Percentiles rank a stretch among this genome's conserved stretches.
Evolutionary conservation across 768 basidiomycete species (phyloP).

Genomic region (Gloeophyllum trabeum): DNA sequence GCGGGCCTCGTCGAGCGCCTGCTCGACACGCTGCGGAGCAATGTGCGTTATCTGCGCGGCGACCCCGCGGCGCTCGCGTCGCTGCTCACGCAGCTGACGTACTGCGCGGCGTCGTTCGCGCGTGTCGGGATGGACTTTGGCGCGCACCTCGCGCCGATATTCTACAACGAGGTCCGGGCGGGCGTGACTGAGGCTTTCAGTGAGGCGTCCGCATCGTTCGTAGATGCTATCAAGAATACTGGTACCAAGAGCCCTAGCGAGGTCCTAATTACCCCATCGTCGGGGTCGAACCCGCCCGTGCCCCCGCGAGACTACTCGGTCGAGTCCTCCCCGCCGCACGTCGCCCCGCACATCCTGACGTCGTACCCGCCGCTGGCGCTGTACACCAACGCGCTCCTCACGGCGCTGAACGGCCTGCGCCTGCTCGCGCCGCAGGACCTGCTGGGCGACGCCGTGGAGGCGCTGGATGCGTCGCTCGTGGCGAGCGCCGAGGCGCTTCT

Average conservation of each 20-base stretch:
- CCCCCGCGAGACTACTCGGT: constrained; percentile 33
- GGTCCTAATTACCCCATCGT: too few species aligned
- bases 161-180: constrained; percentile 61
- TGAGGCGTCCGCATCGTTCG: constrained; percentile 54
- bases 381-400: constrained; percentile 53
- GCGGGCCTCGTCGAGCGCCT: neutral
- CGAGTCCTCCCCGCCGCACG: neutral
- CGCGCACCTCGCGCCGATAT: constrained; percentile 49
- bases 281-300: constrained; percentile 60
- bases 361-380: neutral
- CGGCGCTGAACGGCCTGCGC: constrained; percentile 70
- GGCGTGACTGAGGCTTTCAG: constrained; percentile 45
- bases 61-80: constrained; percentile 57
- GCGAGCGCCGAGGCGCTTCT: constrained; percentile 25
- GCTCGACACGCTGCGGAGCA: neutral
- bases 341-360: neutral
- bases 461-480: constrained; percentile 42
- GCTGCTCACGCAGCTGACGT: constrained; percentile 85
- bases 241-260: too few species aligned
- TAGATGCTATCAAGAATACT: constrained; percentile 53
- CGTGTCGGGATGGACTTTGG: constrained; percentile 92
- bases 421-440: constrained; percentile 64
- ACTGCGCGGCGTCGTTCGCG: constrained; percentile 85
- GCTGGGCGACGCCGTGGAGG: constrained; percentile 31
- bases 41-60: neutral